Evolutionary conservation across 2,329 filamentous ascomycete genomes (phyloP).

Genomic region (Aspergillus costaricaensis): DNA sequence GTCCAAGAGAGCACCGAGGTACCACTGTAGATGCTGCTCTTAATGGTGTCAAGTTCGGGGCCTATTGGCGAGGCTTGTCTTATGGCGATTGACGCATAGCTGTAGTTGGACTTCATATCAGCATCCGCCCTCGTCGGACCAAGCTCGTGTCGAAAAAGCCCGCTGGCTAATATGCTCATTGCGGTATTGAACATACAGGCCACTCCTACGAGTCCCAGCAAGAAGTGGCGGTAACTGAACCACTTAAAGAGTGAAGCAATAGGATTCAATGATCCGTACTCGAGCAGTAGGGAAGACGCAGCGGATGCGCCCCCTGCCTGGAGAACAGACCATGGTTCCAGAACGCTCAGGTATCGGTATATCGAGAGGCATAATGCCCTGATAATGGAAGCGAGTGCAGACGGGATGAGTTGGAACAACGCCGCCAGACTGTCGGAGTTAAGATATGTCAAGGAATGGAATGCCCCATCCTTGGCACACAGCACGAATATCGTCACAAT

Average conservation of each 20-base stretch:
- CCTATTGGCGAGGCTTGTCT: conserved; percentile 6
- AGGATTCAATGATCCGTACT: conserved; percentile 11
- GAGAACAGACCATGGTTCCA: conserved; percentile 12
- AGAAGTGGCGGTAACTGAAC: conserved; percentile 7
- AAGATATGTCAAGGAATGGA: conserved; percentile 4
- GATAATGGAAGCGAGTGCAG: conserved; percentile 5
- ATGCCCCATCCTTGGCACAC: conserved; percentile 3
- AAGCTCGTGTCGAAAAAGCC: conserved; percentile 7
- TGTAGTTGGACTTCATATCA: conserved; percentile 5
- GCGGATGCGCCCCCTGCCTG: conserved; percentile 10
- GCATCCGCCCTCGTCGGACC: background rate
- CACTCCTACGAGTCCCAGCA: conserved; percentile 10
- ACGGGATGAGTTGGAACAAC: conserved; percentile 7
- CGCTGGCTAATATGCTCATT: conserved; percentile 7
- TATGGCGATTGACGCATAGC: background rate
- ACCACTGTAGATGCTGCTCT: conserved; percentile 13
- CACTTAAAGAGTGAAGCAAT: conserved; percentile 7
- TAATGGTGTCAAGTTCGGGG: conserved; percentile 9
- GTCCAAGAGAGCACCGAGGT: conserved; percentile 19
- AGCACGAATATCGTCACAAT: conserved; percentile 1
- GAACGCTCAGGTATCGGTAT: conserved; percentile 10
- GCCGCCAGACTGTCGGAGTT: background rate
- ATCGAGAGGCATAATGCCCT: conserved; percentile 10
- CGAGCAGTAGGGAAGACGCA: conserved; percentile 7
- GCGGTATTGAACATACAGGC: conserved; percentile 10